These are phyloP conservation scores for Geotrichum macrosporum DNA, from an alignment of 1,139 yeast species.

Conservation along the genomic window DNA sequence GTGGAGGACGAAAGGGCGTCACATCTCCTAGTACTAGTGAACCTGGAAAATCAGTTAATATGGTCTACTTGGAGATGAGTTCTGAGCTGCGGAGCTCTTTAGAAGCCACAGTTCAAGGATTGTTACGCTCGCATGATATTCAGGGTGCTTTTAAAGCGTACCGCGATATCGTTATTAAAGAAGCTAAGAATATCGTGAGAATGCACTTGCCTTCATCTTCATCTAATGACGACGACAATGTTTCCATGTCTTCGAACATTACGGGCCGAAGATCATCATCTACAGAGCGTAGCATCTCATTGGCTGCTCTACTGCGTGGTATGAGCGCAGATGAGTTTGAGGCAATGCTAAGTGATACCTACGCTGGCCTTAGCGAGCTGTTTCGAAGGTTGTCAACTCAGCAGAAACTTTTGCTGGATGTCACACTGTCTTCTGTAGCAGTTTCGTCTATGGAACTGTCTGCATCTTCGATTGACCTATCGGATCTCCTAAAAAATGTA, in stretches of 20 bases:
- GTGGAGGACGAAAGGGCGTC: too few relatives aligned
- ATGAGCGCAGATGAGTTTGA: constrained; percentile 74
- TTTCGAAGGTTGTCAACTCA: constrained; percentile 70
- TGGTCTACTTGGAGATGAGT: constrained; percentile 40
- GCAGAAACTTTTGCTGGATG: constrained; percentile 70
- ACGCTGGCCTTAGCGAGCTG: constrained; percentile 63
- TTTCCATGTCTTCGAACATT: constrained; percentile 29
- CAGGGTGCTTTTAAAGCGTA: constrained; percentile 61
- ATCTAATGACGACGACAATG: constrained; percentile 25
- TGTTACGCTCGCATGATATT: constrained; percentile 60
- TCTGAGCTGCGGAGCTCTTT: constrained; percentile 43
- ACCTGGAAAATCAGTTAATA: constrained; percentile 23
- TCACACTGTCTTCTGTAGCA: constrained; percentile 50
- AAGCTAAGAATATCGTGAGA: constrained; percentile 69
- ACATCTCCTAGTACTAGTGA: too few relatives aligned
- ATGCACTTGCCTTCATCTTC: constrained; percentile 51
- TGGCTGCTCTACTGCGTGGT: constrained; percentile 56
- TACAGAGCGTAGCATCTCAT: constrained; percentile 34
- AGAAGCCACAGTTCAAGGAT: constrained; percentile 48
- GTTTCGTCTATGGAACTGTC: constrained; percentile 7
- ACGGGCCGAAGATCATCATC: constrained; percentile 27
- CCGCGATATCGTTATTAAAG: constrained; percentile 63
- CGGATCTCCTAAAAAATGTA: constrained; percentile 53
- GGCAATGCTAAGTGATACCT: constrained; percentile 59
- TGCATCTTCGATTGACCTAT: constrained; percentile 30